Evolutionary conservation across 257 asterid species (phyloP), one percentile per base, ranked within the genome.

Genomic region (Plantago ovata): DNA sequence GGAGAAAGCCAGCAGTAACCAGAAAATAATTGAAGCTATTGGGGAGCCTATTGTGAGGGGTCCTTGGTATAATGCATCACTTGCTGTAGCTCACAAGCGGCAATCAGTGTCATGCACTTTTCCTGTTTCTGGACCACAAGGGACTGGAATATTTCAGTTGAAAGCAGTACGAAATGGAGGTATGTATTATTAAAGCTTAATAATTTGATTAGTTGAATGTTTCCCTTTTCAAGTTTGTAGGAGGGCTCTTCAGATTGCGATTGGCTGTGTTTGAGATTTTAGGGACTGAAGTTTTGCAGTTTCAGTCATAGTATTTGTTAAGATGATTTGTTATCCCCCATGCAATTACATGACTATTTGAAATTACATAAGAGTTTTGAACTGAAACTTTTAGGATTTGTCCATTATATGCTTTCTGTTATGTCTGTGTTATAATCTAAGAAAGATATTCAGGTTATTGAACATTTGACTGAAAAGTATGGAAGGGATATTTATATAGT

Each of bases 11-110:
- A 77, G 81, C 67, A 82, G 77, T 55, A 82, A 73, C 76, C 75
- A 72, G 79, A 73, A 61, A 50, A 63, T 93, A 67, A 75, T 79
- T 62, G 85, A 81, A 65, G 89, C 96, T 58, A 79, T 93, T 40
- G 99, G 97, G 9, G 95, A 86, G 78, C 99, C 97, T 41, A 77
- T 93, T 67, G 87, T 64, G 44, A 79, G 92, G 71, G 99, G 99
- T 22, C 99, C 99, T 40, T 93, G 97, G 99, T 89, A 93, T 62
- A 89, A 93, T 63, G 97, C 99, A 51, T 86, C 99, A 12, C 88
- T 93, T 71, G 97, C 94, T 8, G 86, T 84, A 57, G 93, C 95
- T 63, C 99, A 89, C 77, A 69, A 79, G 63, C 90, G 99, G 53
- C 86, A 78, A 22, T 89, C 97, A 38, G 94, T 79, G 22, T 89